Evolutionary conservation across 1,284 basidiomycete species (phyloP).

Genomic region (Agroathelia rolfsii): DNA sequence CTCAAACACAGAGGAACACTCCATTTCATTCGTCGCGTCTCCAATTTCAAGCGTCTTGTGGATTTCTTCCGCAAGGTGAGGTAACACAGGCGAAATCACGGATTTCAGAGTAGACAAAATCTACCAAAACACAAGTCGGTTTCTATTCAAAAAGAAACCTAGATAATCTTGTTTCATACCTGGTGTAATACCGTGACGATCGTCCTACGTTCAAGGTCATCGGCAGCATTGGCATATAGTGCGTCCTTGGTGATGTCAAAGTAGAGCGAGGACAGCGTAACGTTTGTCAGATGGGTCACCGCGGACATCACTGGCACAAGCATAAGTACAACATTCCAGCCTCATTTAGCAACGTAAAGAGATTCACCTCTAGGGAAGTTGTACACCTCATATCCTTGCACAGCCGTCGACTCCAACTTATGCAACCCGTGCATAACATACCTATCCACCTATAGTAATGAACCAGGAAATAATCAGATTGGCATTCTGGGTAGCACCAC

Average conservation of each 20-base stretch:
- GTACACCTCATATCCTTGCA: slow-evolving; percentile 64
- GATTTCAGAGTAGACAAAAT: slow-evolving; percentile 60
- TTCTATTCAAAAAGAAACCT: too few relatives aligned
- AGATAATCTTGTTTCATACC: too few relatives aligned
- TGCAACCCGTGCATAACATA: slow-evolving; percentile 84
- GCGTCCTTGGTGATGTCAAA: slow-evolving; percentile 90
- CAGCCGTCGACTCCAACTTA: slow-evolving; percentile 55
- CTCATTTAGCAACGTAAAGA: not conserved
- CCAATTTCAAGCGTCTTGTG: slow-evolving; percentile 38
- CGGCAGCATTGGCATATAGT: slow-evolving; percentile 65
- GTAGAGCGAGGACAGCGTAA: slow-evolving; percentile 74
- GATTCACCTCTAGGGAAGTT: slow-evolving; percentile 77
- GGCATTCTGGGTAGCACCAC: too few relatives aligned
- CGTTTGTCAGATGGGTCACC: slow-evolving; percentile 59
- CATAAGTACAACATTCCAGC: too few relatives aligned
- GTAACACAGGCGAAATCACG: slow-evolving; percentile 80
- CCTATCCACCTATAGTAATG: slow-evolving; percentile 53
- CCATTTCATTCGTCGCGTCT: slow-evolving; percentile 17
- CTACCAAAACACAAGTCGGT: too few relatives aligned
- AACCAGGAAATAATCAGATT: slow-evolving; percentile 2
- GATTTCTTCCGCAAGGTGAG: slow-evolving; percentile 90
- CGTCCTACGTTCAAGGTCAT: slow-evolving; percentile 47
- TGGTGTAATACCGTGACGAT: slow-evolving; percentile 68
- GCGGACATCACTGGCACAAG: slow-evolving; percentile 40
- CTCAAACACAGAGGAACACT: slow-evolving; percentile 47